phyloP scores from a whole-genome alignment of 2,329 filamentous ascomycete species.

The Blastomyces emzantsi region DNA sequence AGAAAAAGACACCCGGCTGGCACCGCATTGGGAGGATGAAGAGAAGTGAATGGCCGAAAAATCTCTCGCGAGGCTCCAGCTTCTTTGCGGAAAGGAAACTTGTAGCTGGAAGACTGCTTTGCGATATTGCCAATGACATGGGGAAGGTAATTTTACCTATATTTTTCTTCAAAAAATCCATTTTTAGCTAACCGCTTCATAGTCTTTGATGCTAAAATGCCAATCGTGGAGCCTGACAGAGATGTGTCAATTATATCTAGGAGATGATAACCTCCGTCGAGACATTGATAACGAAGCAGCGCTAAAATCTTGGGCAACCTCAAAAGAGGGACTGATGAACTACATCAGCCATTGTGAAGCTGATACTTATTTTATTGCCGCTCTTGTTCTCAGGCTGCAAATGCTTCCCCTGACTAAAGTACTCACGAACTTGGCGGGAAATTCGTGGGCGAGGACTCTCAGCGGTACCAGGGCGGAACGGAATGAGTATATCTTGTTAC shows the following conservation, averaged over 20 bases:
- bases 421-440: slow-evolving; percentile 90
- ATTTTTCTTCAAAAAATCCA: neutral
- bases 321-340: slow-evolving; percentile 79
- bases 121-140: slow-evolving; percentile 90
- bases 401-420: slow-evolving; percentile 91
- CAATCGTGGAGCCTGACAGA: slow-evolving; percentile 97
- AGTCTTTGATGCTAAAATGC: slow-evolving; percentile 89
- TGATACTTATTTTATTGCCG: slow-evolving; percentile 92
- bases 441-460: slow-evolving; percentile 94
- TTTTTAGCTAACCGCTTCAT: slow-evolving; percentile 21
- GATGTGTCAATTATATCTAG: slow-evolving; percentile 88
- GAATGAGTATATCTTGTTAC: slow-evolving; percentile 97
- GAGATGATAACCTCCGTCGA: slow-evolving; percentile 59
- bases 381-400: slow-evolving; percentile 78
- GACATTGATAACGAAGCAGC: slow-evolving; percentile 86
- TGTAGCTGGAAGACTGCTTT: slow-evolving; percentile 79
- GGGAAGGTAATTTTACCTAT: slow-evolving; percentile 53
- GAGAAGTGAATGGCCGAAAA: slow-evolving; percentile 75
- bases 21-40: slow-evolving; percentile 83
- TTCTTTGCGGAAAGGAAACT: slow-evolving; percentile 91
- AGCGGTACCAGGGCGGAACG: slow-evolving; percentile 94
- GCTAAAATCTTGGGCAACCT: slow-evolving; percentile 75
- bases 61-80: slow-evolving; percentile 73
- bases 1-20: slow-evolving; percentile 90
- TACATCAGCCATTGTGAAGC: slow-evolving; percentile 90